Conservation (phyloP, 176 grass and related monocot species). For the Canna indica region DNA sequence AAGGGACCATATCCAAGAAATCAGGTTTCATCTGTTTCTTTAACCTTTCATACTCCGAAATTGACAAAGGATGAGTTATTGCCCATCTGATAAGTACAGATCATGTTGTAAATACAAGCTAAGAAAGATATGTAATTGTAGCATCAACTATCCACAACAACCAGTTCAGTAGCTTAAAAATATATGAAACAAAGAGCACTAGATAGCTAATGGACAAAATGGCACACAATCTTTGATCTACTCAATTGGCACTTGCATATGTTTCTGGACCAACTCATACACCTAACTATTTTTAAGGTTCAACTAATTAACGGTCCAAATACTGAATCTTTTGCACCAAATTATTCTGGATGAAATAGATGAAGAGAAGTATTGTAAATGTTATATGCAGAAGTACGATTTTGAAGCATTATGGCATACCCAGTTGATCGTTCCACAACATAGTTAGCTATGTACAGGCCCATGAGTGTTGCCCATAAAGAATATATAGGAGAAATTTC, state of each 20-base stretch:
- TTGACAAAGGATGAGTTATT: conserved; percentile 53
- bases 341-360: conserved; percentile 8
- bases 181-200: neutral
- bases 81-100: conserved; percentile 46
- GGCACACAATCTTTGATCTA: neutral
- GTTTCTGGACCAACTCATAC: neutral
- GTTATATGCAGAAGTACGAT: neutral
- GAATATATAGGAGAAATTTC: conserved; percentile 97
- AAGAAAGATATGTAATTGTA: neutral
- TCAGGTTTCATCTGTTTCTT: conserved; percentile 85
- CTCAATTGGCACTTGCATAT: neutral
- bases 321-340: neutral
- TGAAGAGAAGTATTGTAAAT: neutral
- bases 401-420: conserved; percentile 28
- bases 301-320: too few species aligned
- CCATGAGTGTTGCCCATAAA: conserved; percentile 84
- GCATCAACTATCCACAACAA: neutral
- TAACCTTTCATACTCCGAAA: conserved; percentile 61
- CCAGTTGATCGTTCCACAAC: conserved; percentile 90
- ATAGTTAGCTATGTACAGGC: conserved; percentile 89
- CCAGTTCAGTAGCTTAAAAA: neutral
- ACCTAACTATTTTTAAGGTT: conserved; percentile 3
- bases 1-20: conserved; percentile 97
- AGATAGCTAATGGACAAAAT: neutral
- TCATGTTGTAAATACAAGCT: neutral